Evolutionary conservation across 495 filamentous ascomycete species (phyloP), one percentile per base, ranked within the genome.

Genomic region (Penicillium flavigenum): DNA sequence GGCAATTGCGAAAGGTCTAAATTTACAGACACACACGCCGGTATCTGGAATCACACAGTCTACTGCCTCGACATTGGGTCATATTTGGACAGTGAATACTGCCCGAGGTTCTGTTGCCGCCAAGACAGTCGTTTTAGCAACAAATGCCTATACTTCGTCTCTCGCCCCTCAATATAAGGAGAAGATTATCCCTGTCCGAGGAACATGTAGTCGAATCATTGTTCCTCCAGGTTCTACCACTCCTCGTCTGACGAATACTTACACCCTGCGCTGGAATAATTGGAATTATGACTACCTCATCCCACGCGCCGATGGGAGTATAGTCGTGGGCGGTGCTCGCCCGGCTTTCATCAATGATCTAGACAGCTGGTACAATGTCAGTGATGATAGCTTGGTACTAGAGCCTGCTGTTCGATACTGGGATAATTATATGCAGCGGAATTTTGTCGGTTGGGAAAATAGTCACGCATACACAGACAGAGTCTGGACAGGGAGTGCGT

Each of bases 121-220:
- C 0, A 72, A 74, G 2, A 74, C 81, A 29, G 81, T 95, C n/a
- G 74, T 95, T 7, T 76, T 94, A 22, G 84, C 88, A 0, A 91
- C 87, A 2, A 96, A 96, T 63, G 91, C 75, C 5, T 93, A 94
- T 60, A 92, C 89, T 0, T 86, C 88, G 0, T 74, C 85, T 54
- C 74, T 96, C 3, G 76, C 90, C 4, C 89, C 88, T 0, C 61
- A 73, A 9, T 90, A 93, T 61, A 70, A 74, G 42, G 84, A 86
- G 52, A 78, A 90, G 20, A 88, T 96, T 58, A 82, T 92, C 17
- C 91, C 91, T 0, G 88, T 90, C 0, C 73, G 87, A 19, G 89
- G 88, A 3, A 67, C 68, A 22, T 72, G 68, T 29, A 56, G 68
- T 51, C 71, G 70, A 6, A 76, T 74, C 32, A 60, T 63, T 16